Evolutionary conservation across 2,329 filamentous ascomycete genomes (phyloP).

Genomic region (Allantophomopsis lycopodina): DNA sequence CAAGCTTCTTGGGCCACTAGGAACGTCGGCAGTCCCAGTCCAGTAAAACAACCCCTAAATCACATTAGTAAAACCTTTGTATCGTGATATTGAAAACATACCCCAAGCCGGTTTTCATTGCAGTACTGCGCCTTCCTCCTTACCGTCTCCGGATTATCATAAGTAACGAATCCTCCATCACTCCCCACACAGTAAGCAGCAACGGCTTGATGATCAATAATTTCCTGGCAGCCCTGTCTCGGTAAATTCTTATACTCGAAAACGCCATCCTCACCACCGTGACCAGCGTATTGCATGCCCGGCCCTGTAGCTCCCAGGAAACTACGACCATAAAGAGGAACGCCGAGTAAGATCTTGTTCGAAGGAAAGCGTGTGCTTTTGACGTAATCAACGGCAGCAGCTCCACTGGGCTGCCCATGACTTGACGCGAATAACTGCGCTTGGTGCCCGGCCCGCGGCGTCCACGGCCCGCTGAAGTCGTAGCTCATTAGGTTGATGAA

Average conservation of each 20-base stretch:
- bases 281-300: conserved; percentile 43
- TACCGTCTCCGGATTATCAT: conserved; percentile 68
- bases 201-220: conserved; percentile 50
- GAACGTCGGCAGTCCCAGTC: conserved; percentile 60
- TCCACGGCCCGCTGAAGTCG: conserved; percentile 66
- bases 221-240: conserved; percentile 43
- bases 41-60: conserved; percentile 65
- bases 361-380: conserved; percentile 51
- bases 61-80: conserved; percentile 1
- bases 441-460: conserved; percentile 54
- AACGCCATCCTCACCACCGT: conserved; percentile 49
- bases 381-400: conserved; percentile 52
- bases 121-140: conserved; percentile 62
- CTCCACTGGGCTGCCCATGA: conserved; percentile 42
- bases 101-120: conserved; percentile 54
- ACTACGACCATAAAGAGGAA: conserved; percentile 63
- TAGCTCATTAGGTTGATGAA: conserved; percentile 70
- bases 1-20: conserved; percentile 40
- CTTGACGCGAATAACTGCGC: conserved; percentile 55
- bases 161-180: conserved; percentile 66
- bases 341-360: conserved; percentile 60
- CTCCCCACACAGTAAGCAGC: conserved; percentile 61
- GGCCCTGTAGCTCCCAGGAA: conserved; percentile 53
- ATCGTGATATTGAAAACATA: conserved; percentile 12
- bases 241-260: conserved; percentile 67